Evolutionary conservation across 495 filamentous ascomycete genomes (phyloP), one percentile per base, ranked within the genome.

Genomic region (Penicillium subrubescens): DNA sequence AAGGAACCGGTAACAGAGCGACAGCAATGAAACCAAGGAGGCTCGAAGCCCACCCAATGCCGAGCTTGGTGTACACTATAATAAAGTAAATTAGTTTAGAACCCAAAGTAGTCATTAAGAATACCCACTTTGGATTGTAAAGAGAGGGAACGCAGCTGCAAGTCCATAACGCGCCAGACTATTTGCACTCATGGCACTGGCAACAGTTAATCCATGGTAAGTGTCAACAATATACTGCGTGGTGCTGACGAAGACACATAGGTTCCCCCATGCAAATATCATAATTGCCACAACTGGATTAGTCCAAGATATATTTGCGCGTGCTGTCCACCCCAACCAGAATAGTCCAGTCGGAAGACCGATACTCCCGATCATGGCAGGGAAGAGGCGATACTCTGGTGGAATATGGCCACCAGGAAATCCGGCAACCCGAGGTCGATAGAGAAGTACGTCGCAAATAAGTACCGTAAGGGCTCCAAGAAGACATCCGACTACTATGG

Each of bases 181-280:
- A 8, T 33, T 54, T 12, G 51, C 51, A 34, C 51, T 54, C 27
- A 34, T 34, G 2, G 17, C 34, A 8, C 34, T 35, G 5, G 10
- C 73, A n/a, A n/a, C n/a, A n/a, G n/a, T n/a, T n/a, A n/a, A n/a
- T n/a, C n/a, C n/a, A n/a, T n/a, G n/a, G n/a, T n/a, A n/a, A n/a
- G n/a, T n/a, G n/a, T n/a, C n/a, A n/a, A n/a, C n/a, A n/a, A n/a
- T n/a, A n/a, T n/a, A n/a, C n/a, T n/a, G n/a, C n/a, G n/a, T n/a
- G n/a, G n/a, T n/a, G n/a, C n/a, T n/a, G n/a, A n/a, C n/a, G n/a
- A n/a, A n/a, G n/a, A n/a, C n/a, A 62, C 77, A 79, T 6, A 90
- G 66, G 17, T 88, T 90, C 3, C 88, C 89, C 82, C 84, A 90
- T 0, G 85, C 88, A 71, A 92, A 91, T 1, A 88, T 79, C 27